Evolutionary conservation across 2,329 filamentous ascomycete genomes (phyloP), one percentile per base, ranked within the genome.

Genomic region (Colletotrichum tamarilloi): DNA sequence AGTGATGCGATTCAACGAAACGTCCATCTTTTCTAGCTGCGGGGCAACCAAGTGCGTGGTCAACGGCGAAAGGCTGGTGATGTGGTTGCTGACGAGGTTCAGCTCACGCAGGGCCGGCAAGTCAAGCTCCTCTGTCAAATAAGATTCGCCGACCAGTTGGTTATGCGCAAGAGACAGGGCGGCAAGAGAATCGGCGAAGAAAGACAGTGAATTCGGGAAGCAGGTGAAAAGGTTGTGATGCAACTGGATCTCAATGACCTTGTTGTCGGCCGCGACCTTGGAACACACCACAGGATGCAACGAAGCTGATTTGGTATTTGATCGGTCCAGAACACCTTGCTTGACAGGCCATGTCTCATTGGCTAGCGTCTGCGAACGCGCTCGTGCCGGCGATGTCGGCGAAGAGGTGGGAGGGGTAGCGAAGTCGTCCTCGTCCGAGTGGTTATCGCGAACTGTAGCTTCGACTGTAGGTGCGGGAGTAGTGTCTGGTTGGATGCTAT

Each of bases 1-100:
- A 1, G 91, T 89, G 35, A 98, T 84, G n/a, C 93, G 91, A 80
- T 98, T 98, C 75, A 93, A 89, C 28, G 93, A 95, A 8, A 97
- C 87, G 79, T 98, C 94, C 1, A 98, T 86, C 76, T 93, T 93
- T 67, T 92, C 90, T 7, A 98, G 87, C 7, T 84, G 86, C 0
- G 95, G 95, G 0, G 95, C 95, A n/a, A 88, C 87, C 5, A 98
- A 87, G 75, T 91, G 85, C 5, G 86, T 83, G 3, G 90, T 87
- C 19, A 98, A 83, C 0, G 92, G 90, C 1, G 89, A 87, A 11
- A 98, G 84, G 3, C 91, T 91, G 0, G 90, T 91, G 73, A 98
- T 90, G 58, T 92, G 92, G 80, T 97, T 96, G 28, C 90, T 89
- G 56, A 90, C 87, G 26, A 98, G 82, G 77, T 93, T 95, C 52